phyloP scores from a whole-genome alignment of 148 eudicot genomes.

The Silene uniflora region DNA sequence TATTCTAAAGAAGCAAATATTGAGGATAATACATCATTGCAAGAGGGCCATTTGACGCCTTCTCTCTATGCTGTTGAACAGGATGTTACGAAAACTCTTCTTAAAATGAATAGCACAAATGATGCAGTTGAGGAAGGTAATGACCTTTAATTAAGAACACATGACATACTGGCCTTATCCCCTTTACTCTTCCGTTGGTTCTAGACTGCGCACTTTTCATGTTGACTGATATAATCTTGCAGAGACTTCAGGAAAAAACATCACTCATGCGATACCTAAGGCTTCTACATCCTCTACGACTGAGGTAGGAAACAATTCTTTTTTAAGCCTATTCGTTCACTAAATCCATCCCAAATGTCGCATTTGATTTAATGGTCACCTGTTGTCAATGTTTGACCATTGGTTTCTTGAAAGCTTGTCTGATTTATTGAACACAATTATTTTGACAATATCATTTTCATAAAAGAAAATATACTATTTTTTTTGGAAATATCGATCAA shows the following conservation, averaged over 20 bases:
- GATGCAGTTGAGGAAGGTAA: neutral
- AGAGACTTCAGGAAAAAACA: neutral
- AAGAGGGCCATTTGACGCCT: neutral
- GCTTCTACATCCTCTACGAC: conserved; percentile 8
- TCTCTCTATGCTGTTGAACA: neutral
- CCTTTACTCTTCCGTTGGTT: neutral
- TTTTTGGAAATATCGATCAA: too few species aligned
- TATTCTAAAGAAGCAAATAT: neutral
- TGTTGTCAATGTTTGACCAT: neutral
- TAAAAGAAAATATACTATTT: too few species aligned
- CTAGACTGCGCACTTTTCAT: neutral
- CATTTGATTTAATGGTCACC: neutral
- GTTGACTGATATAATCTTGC: neutral
- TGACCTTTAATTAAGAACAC: neutral
- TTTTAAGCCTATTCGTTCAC: neutral
- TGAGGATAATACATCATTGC: neutral
- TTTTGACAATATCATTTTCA: too few species aligned
- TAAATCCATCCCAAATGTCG: neutral
- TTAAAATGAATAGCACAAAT: neutral
- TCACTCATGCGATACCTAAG: neutral
- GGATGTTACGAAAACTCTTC: neutral
- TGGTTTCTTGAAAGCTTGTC: neutral
- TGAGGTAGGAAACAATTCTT: neutral
- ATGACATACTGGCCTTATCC: neutral
- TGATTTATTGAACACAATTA: too few species aligned